Conservation (phyloP, 768 basidiomycete species). For the Kwoniella pini region DNA sequence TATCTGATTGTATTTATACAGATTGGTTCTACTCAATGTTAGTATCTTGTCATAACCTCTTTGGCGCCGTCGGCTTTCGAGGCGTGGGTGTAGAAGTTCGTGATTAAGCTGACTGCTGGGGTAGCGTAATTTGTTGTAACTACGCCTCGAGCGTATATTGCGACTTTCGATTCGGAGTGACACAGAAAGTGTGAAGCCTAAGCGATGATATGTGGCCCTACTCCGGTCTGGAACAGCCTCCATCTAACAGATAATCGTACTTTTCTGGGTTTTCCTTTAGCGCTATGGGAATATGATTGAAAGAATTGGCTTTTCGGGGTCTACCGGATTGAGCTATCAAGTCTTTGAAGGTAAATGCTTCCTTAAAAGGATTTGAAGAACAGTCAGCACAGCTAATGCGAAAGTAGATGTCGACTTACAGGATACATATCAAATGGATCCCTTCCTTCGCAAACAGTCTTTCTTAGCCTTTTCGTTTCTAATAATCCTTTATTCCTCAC, state of each 20-base stretch:
- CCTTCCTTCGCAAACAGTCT: slow-evolving; percentile 31
- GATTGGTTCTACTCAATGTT: no score
- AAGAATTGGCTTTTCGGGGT: slow-evolving; percentile 7
- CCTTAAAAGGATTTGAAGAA: background rate
- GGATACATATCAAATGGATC: slow-evolving; percentile 42
- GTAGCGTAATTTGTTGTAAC: no score
- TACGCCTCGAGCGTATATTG: no score
- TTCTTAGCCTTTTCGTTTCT: slow-evolving; percentile 16
- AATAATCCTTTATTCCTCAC: slow-evolving; percentile 19
- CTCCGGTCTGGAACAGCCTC: slow-evolving; percentile 26
- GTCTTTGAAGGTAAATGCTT: slow-evolving; percentile 34
- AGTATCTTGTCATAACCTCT: no score
- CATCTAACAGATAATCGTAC: slow-evolving; percentile 31
- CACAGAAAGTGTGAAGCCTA: no score
- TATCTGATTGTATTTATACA: no score
- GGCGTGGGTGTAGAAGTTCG: no score
- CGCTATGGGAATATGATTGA: slow-evolving; percentile 18
- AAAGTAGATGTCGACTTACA: slow-evolving; percentile 21
- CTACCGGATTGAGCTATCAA: slow-evolving; percentile 24
- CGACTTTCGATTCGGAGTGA: no score
- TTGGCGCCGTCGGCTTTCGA: no score
- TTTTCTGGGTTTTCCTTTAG: slow-evolving; percentile 24
- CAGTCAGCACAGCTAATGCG: background rate
- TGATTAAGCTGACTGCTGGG: no score
- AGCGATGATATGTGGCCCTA: no score